Evolutionary conservation across 176 grass and related monocot species (phyloP), one percentile per base, ranked within the genome.

Genomic region (Oryza glaberrima): DNA sequence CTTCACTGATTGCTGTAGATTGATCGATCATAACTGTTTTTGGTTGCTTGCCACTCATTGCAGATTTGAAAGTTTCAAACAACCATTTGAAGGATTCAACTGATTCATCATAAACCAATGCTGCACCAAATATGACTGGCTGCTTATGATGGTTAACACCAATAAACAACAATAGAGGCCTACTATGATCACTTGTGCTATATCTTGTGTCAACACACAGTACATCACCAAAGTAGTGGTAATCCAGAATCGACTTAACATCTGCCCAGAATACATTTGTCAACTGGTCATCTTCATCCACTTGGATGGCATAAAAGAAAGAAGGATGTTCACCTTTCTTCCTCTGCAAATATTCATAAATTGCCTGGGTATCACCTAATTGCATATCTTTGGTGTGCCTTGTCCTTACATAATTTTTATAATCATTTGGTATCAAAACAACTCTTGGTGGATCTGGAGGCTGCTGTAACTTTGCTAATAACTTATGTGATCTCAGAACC

Each of bases 61-160:
- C 90, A 35, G 73, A 88, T 65, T 91, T 97, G 56, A 94, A 94
- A 38, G 90, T 89, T 65, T 89, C 84, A 36, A 94, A 89, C 66
- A 97, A 69, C 92, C 95, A 97, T 80, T 87, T 97, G 81, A 89
- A 94, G 22, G 95, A 92, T 85, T 94, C 81, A 5, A 87, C 52
- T 54, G 92, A 90, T 64, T 92, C 95, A 81, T 91, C 84, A 71
- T 89, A 97, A 72, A 91, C 58, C 41, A 97, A 86, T 47, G 92
- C 92, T 61, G 90, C 48, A 25, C 92, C 92, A 69, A 92, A 97
- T 83, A 97, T 81, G 58, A 91, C 81, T 38, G 87, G 83, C 85
- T 92, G 90, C 56, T 90, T 94, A 75, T 97, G 95, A 89, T 97
- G 88, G 80, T 94, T 97, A 82, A 97, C 80, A 71, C 95, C 90